phyloP scores from a whole-genome alignment of 257 asterid genomes.

The Vinca minor region DNA sequence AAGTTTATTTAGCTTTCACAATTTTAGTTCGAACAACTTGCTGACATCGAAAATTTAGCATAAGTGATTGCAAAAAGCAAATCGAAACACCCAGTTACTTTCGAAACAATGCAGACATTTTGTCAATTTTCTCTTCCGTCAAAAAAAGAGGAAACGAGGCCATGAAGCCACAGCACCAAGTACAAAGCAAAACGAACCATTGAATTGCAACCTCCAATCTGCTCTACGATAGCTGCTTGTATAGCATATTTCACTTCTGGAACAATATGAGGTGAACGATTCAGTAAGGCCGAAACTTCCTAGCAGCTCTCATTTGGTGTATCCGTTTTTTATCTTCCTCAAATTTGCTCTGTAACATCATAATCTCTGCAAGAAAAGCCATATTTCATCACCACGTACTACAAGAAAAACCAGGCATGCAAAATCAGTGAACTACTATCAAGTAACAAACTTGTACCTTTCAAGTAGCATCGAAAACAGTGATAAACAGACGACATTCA shows the following conservation, averaged over 20 bases:
- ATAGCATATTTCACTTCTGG: neutral
- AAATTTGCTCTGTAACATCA: slow-evolving; percentile 83
- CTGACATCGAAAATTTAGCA: too few species aligned
- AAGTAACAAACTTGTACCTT: neutral
- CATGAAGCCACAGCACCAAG: neutral
- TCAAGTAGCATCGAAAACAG: neutral
- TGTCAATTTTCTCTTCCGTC: neutral
- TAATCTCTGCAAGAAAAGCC: slow-evolving; percentile 51
- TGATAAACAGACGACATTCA: neutral
- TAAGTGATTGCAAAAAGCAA: neutral
- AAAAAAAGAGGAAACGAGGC: neutral
- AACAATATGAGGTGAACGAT: neutral
- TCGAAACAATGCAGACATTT: neutral
- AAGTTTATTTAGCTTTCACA: too few species aligned
- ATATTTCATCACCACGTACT: too few species aligned
- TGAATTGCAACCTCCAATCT: neutral
- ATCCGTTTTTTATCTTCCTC: slow-evolving; percentile 90
- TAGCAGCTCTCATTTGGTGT: slow-evolving; percentile 78
- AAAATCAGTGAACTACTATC: neutral
- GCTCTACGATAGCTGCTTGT: too few species aligned
- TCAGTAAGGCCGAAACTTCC: slow-evolving; percentile 79
- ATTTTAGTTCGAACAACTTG: too few species aligned
- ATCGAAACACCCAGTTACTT: neutral
- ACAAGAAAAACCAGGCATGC: neutral
- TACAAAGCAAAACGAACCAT: neutral